Conservation (phyloP, 78 protist genomes). For the Planoprotostelium fungivorum region DNA sequence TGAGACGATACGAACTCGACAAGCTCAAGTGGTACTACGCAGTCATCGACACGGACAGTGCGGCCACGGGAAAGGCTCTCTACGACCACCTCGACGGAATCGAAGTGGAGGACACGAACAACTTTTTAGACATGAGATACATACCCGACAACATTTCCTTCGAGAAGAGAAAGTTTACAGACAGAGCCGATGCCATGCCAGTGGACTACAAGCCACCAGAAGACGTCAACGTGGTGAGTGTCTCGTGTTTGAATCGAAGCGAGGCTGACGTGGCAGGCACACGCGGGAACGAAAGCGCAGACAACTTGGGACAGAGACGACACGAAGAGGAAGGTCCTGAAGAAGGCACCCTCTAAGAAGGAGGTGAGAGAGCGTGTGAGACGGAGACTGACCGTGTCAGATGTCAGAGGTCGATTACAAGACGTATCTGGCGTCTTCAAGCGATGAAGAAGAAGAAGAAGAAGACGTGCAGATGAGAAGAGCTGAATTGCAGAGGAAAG, state of each 20-base stretch:
- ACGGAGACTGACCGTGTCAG: neutral
- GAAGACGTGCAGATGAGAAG: no score
- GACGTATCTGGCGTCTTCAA: neutral
- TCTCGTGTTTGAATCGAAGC: neutral
- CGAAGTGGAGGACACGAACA: conserved; percentile 57
- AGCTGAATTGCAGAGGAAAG: neutral
- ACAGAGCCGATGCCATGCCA: neutral
- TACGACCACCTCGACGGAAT: conserved; percentile 70
- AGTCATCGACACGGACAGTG: conserved; percentile 60
- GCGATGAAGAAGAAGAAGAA: neutral
- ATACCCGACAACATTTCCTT: conserved; percentile 48
- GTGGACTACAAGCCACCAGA: conserved; percentile 18
- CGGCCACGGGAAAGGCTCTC: conserved; percentile 49
- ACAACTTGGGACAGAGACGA: conserved; percentile 13
- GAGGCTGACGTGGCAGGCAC: neutral
- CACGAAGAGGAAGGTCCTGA: neutral
- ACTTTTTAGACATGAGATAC: conserved; percentile 49
- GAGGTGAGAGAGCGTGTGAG: neutral
- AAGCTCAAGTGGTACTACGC: conserved; percentile 74
- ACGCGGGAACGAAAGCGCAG: neutral
- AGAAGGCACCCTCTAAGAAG: neutral
- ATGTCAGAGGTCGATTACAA: neutral
- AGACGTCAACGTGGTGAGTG: neutral
- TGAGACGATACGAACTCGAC: conserved; percentile 48
- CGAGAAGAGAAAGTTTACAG: conserved; percentile 4